A percentile compares a stretch with the other conserved stretches of the same genome.
Conservation (phyloP, 2,329 filamentous ascomycete genomes). For the Botryotinia narcissicola region DNA sequence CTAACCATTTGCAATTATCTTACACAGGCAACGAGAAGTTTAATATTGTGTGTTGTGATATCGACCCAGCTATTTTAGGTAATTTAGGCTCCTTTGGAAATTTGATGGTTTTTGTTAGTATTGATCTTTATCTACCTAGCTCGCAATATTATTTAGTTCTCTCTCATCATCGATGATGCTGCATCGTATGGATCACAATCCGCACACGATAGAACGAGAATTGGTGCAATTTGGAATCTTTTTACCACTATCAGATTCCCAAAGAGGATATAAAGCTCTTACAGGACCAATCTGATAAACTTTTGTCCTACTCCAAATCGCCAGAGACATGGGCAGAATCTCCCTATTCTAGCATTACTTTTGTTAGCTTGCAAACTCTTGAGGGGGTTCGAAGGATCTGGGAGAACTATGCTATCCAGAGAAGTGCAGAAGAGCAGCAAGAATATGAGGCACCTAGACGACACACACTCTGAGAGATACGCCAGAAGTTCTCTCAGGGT, state of each 20-base stretch:
- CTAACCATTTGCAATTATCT: neutral
- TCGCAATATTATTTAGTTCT: neutral
- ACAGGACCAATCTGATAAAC: neutral
- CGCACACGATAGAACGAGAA: neutral
- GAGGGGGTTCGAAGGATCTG: conserved; percentile 9
- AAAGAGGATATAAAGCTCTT: neutral
- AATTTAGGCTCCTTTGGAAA: neutral
- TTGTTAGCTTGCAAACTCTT: conserved; percentile 4
- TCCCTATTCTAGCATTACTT: neutral
- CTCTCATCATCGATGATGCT: neutral
- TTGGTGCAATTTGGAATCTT: neutral
- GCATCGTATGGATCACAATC: neutral
- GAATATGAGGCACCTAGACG: neutral
- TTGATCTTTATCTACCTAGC: neutral
- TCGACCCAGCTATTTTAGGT: neutral
- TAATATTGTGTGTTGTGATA: neutral
- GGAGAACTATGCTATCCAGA: neutral
- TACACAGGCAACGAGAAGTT: neutral
- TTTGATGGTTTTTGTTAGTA: neutral
- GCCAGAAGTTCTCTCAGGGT: too few relatives aligned
- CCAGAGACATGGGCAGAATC: conserved; percentile 1
- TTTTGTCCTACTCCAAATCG: neutral
- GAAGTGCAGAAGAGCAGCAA: neutral
- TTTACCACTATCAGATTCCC: neutral
- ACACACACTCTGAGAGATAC: neutral